phyloP scores from a whole-genome alignment of 352 stramenopile species.

The Globisporangium cystogenes region DNA sequence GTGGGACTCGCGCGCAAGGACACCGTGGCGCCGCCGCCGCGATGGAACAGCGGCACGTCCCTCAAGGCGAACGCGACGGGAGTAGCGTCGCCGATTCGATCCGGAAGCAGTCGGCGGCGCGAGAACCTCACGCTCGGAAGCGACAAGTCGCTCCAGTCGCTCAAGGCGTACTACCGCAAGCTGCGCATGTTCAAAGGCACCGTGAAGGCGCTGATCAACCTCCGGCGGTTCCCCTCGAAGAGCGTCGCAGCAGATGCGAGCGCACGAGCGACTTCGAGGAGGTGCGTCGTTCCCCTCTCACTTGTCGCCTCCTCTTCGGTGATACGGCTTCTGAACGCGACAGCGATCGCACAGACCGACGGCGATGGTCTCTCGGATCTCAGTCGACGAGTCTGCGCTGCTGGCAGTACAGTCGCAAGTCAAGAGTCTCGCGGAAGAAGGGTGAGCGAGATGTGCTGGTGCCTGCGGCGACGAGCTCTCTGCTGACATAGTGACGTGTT shows the following conservation, averaged over 20 bases:
- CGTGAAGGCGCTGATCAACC: constrained; percentile 56
- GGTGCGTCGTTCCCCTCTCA: not conserved
- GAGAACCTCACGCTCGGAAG: constrained; percentile 9
- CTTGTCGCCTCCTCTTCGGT: not conserved
- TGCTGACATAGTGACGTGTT: not conserved
- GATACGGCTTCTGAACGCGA: not conserved
- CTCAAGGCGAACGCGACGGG: not conserved
- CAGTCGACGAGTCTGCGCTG: constrained; percentile 26
- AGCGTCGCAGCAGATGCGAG: not conserved
- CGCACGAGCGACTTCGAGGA: not conserved
- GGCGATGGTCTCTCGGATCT: constrained; percentile 30
- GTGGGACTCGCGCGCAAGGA: constrained; percentile 12
- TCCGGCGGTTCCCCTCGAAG: constrained; percentile 21
- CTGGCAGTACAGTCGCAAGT: constrained; percentile 44
- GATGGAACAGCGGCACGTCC: constrained; percentile 20
- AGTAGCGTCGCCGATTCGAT: not conserved
- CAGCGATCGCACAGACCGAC: constrained; percentile 9
- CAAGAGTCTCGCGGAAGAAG: constrained; percentile 54
- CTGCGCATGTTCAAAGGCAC: constrained; percentile 66
- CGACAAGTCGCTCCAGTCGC: constrained; percentile 44
- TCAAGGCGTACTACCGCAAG: constrained; percentile 67
- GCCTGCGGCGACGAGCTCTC: not conserved
- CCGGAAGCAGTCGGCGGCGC: not conserved
- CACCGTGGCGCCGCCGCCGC: constrained; percentile 6
- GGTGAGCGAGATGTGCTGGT: constrained; percentile 18